Conservation (phyloP, 306 rosid species). For the Crataegus laevigata region DNA sequence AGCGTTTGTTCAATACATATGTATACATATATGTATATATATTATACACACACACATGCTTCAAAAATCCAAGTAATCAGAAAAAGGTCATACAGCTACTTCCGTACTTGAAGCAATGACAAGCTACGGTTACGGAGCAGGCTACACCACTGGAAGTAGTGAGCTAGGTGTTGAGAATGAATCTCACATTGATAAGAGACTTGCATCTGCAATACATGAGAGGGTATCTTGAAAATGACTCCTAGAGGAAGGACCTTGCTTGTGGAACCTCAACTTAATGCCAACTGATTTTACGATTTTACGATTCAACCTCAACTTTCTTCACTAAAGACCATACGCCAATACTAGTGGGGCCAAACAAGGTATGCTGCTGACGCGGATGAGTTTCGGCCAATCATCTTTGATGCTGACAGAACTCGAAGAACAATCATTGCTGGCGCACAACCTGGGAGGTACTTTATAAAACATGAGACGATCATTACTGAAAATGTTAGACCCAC, state of each 20-base stretch:
- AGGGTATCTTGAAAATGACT: no score
- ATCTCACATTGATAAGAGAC: no score
- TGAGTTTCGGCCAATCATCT: neutral
- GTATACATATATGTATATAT: no score
- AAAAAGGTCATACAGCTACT: neutral
- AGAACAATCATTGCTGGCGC: no score
- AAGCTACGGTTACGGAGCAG: slow-evolving; percentile 1
- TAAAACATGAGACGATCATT: slow-evolving; percentile 11
- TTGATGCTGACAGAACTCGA: no score
- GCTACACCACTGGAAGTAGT: neutral
- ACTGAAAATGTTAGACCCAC: slow-evolving; percentile 6
- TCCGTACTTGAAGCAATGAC: slow-evolving; percentile 27
- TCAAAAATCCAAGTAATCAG: neutral
- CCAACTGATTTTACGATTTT: no score
- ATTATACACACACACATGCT: neutral
- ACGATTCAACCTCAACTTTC: no score
- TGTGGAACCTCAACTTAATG: no score
- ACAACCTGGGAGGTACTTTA: neutral
- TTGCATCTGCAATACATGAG: no score
- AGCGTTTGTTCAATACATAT: neutral
- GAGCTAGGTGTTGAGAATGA: neutral
- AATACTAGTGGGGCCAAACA: slow-evolving; percentile 16
- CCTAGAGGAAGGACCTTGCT: no score
- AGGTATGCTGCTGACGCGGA: neutral
- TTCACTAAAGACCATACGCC: neutral